phyloP scores from a whole-genome alignment of 176 grass and related monocot species.

The Elymus sibiricus region DNA sequence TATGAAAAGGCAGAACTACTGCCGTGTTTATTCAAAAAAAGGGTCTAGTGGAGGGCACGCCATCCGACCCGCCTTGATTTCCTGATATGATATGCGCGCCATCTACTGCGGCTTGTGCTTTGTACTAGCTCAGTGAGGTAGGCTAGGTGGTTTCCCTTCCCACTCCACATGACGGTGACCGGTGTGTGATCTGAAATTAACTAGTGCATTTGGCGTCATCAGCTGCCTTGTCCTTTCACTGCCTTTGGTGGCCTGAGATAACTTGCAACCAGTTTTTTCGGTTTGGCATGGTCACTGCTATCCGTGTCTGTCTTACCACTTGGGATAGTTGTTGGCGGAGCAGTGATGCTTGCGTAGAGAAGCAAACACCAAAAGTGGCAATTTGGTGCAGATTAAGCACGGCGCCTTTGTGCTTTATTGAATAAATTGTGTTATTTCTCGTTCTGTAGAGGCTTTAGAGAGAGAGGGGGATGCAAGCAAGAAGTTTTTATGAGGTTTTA shows the following conservation, averaged over 20 bases:
- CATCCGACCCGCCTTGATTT: constrained; percentile 1
- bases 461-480: background rate
- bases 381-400: background rate
- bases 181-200: background rate
- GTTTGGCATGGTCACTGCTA: background rate
- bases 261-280: background rate
- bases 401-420: background rate
- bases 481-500: background rate
- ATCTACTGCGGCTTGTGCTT: background rate
- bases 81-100: background rate
- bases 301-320: background rate
- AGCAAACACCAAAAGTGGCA: background rate
- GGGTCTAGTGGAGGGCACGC: background rate
- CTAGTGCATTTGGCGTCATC: background rate
- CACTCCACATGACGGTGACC: background rate
- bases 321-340: background rate
- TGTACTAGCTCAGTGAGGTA: background rate
- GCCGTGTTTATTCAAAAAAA: no score
- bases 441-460: background rate
- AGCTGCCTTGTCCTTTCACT: background rate
- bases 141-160: background rate
- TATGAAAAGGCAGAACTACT: no score
- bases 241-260: background rate
- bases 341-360: constrained; percentile 4
- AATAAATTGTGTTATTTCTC: background rate